Evolutionary conservation across 805 yeast genomes (phyloP).

Genomic region (Wickerhamomyces silvicola): DNA sequence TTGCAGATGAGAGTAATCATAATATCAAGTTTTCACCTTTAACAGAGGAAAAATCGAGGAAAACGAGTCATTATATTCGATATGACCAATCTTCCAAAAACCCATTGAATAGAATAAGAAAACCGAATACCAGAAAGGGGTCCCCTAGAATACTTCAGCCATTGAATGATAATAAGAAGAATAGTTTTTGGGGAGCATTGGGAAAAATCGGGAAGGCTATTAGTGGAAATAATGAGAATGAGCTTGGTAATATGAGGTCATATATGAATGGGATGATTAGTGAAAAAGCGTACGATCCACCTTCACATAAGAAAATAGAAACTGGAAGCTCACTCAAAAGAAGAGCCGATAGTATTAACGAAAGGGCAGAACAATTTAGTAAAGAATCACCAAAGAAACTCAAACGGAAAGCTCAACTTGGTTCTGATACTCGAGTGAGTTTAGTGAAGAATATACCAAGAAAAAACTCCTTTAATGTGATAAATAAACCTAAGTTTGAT

Average conservation of each 20-base stretch:
- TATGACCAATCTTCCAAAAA: slow-evolving; percentile 8
- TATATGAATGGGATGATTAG: slow-evolving; percentile 19
- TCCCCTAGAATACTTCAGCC: slow-evolving; percentile 18
- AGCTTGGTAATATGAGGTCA: slow-evolving; percentile 16
- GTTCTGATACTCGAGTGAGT: too few species aligned
- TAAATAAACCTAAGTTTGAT: too few species aligned
- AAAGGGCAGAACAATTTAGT: slow-evolving; percentile 14
- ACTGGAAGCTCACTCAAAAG: slow-evolving; percentile 7
- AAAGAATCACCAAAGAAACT: slow-evolving; percentile 8
- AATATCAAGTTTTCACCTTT: slow-evolving; percentile 12
- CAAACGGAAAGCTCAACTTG: slow-evolving; percentile 8
- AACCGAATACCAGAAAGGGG: slow-evolving; percentile 5
- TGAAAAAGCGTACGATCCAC: slow-evolving; percentile 12
- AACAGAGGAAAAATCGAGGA: slow-evolving; percentile 1
- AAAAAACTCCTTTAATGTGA: too few species aligned
- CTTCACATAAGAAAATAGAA: too few species aligned
- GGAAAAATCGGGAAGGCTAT: slow-evolving; percentile 9
- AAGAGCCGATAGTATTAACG: slow-evolving; percentile 11
- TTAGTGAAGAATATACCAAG: too few species aligned
- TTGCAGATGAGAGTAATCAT: slow-evolving; percentile 11
- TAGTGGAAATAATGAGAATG: slow-evolving; percentile 8
- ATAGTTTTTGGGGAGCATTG: slow-evolving; percentile 14
- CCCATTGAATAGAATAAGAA: slow-evolving; percentile 7
- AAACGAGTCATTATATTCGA: slow-evolving; percentile 11
- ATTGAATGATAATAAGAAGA: slow-evolving; percentile 7